Evolutionary conservation across 805 yeast species (phyloP).

Genomic region (Starmera quercuum): DNA sequence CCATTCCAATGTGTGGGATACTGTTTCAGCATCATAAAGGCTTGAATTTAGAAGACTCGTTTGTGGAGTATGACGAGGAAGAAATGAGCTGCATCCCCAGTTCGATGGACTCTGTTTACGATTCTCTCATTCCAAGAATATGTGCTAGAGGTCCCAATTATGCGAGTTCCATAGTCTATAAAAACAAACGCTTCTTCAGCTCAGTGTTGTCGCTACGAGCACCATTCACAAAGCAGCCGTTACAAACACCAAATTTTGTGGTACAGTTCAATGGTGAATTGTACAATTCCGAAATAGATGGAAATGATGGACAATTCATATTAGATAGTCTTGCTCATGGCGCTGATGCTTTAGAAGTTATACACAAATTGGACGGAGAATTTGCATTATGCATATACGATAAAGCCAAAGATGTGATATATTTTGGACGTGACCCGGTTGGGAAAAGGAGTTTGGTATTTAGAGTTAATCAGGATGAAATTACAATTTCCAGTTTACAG

Average conservation of each 20-base stretch:
- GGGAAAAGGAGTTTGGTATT: constrained; percentile 75
- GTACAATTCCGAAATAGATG: constrained; percentile 49
- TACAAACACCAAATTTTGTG: constrained; percentile 27
- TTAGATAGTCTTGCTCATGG: constrained; percentile 14
- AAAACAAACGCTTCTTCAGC: constrained; percentile 15
- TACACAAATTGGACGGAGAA: constrained; percentile 63
- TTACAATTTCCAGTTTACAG: constrained; percentile 42
- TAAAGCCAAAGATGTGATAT: constrained; percentile 28
- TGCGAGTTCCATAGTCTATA: constrained; percentile 22
- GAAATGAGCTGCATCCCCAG: no score
- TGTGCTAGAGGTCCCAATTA: constrained; percentile 62
- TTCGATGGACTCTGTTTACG: no score
- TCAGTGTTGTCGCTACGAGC: constrained; percentile 75
- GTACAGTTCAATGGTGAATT: constrained; percentile 91
- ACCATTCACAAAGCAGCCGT: constrained; percentile 77
- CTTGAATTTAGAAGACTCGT: no score
- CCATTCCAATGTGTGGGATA: no score
- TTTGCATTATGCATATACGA: constrained; percentile 61
- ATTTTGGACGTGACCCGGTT: constrained; percentile 77
- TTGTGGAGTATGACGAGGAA: no score
- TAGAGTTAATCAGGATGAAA: constrained; percentile 20
- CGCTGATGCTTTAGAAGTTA: constrained; percentile 30
- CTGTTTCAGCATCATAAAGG: no score
- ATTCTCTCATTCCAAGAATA: constrained; percentile 35
- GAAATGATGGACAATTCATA: constrained; percentile 62